Conservation (phyloP, 371 early-diverging fungal species). For the Blakeslea trispora region DNA sequence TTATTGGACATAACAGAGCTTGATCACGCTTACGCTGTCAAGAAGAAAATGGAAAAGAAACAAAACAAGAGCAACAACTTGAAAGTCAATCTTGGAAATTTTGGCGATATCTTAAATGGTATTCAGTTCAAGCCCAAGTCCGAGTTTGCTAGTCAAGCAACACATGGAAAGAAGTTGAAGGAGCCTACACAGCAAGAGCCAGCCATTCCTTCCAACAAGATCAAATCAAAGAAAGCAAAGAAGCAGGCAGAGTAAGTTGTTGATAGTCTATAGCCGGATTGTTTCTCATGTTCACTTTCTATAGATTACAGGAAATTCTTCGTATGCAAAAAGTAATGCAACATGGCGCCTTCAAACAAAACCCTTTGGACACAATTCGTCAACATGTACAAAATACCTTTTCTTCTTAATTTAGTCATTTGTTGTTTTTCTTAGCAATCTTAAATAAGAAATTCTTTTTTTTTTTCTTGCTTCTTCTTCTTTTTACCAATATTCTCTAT, state of each 20-base stretch:
- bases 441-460: background rate
- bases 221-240: conserved; percentile 51
- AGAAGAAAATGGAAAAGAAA: conserved; percentile 51
- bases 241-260: conserved; percentile 55
- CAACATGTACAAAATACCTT: conserved; percentile 75
- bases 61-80: conserved; percentile 37
- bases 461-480: background rate
- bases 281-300: background rate
- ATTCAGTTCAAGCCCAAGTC: conserved; percentile 31
- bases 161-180: conserved; percentile 17
- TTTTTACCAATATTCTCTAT: background rate
- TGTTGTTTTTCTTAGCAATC: conserved; percentile 3
- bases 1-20: conserved; percentile 53
- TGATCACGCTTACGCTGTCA: conserved; percentile 51
- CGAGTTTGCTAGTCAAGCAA: conserved; percentile 22
- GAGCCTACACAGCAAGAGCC: conserved; percentile 9
- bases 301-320: conserved; percentile 64
- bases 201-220: conserved; percentile 34
- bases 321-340: conserved; percentile 72
- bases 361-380: conserved; percentile 67
- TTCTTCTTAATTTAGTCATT: conserved; percentile 22
- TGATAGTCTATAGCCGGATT: background rate
- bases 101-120: conserved; percentile 47
- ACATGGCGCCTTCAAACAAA: conserved; percentile 68
- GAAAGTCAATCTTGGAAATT: conserved; percentile 36